Conservation (phyloP, 352 stramenopile genomes). For the Blastocystis hominis region DNA sequence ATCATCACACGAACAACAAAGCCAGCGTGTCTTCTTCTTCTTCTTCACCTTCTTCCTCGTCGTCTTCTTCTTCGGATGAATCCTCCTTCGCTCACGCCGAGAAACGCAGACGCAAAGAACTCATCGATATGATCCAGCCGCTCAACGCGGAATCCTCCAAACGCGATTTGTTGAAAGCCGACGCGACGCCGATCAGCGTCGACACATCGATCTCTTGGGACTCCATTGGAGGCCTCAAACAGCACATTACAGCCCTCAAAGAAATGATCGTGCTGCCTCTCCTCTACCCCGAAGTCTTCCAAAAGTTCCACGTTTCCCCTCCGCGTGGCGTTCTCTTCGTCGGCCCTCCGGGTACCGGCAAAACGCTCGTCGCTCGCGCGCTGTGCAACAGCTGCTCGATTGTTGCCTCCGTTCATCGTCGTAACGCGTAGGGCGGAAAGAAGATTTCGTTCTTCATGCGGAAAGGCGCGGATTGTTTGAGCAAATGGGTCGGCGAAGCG, state of each 20-base stretch:
- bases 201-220: slow-evolving; percentile 75
- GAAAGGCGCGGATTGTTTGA: slow-evolving; percentile 78
- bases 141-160: slow-evolving; percentile 57
- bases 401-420: background rate
- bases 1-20: background rate
- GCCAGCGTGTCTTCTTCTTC: background rate
- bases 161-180: slow-evolving; percentile 65
- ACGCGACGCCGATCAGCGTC: slow-evolving; percentile 73
- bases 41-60: background rate
- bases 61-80: slow-evolving; percentile 6
- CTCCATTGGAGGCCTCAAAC: slow-evolving; percentile 71
- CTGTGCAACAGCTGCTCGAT: slow-evolving; percentile 75
- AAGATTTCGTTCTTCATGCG: slow-evolving; percentile 84
- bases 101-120: background rate
- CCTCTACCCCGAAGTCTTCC: slow-evolving; percentile 81
- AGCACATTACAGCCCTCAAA: slow-evolving; percentile 77
- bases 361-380: slow-evolving; percentile 77
- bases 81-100: background rate
- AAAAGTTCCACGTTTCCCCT: slow-evolving; percentile 74
- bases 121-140: slow-evolving; percentile 21
- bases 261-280: slow-evolving; percentile 84
- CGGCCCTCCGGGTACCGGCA: slow-evolving; percentile 75
- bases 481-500: slow-evolving; percentile 81
- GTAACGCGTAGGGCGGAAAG: slow-evolving; percentile 61
- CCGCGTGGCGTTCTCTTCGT: slow-evolving; percentile 77